Evolutionary conservation across 2,329 filamentous ascomycete species (phyloP).

Genomic region (Monosporascus sp.): DNA sequence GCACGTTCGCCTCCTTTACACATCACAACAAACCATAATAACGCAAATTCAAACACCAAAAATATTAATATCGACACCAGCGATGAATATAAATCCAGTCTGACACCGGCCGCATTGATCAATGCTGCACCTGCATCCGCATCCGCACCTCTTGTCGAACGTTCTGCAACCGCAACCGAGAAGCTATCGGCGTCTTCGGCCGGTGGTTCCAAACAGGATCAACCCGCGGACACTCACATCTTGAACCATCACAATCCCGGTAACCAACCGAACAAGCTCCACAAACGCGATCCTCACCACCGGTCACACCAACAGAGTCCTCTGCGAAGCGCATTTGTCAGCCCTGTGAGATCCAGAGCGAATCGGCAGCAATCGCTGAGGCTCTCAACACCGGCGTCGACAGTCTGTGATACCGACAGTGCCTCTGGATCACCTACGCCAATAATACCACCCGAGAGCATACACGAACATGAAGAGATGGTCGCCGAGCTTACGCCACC

Average conservation of each 20-base stretch:
- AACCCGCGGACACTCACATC: slow-evolving; percentile 8
- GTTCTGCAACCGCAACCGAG: slow-evolving; percentile 2
- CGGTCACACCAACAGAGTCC: slow-evolving; percentile 1
- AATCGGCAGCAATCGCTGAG: background rate
- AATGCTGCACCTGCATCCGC: slow-evolving; percentile 6
- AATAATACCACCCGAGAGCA: slow-evolving; percentile 11
- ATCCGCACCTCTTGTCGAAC: slow-evolving; percentile 2
- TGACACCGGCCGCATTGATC: background rate
- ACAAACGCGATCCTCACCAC: slow-evolving; percentile 15
- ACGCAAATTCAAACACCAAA: background rate
- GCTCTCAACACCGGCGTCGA: slow-evolving; percentile 6
- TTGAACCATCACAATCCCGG: slow-evolving; percentile 5
- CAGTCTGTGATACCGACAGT: slow-evolving; percentile 4
- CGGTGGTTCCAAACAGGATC: slow-evolving; percentile 9
- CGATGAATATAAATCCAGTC: too few relatives aligned
- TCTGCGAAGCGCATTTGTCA: background rate
- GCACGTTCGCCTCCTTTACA: background rate
- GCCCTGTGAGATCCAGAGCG: background rate
- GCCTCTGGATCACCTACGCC: slow-evolving; percentile 8
- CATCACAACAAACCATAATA: background rate
- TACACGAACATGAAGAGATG: slow-evolving; percentile 18
- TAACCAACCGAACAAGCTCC: slow-evolving; percentile 8
- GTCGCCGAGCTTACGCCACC: slow-evolving; percentile 11
- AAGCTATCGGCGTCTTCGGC: slow-evolving; percentile 10
- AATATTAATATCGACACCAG: background rate